Conservation (phyloP, 345 rosid species). For the Mercurialis annua region DNA sequence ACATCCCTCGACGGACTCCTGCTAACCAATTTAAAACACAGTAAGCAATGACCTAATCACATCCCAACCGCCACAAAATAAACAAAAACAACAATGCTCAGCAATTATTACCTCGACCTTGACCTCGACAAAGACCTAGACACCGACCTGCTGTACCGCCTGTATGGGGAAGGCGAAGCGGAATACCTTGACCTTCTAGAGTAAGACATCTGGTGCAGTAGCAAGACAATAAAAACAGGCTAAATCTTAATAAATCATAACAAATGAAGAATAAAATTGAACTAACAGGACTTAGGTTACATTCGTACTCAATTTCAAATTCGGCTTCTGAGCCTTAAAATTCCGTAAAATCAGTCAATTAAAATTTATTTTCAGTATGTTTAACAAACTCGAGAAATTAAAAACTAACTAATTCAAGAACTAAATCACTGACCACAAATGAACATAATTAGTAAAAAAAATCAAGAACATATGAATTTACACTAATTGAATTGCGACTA, state of each 20-base stretch:
- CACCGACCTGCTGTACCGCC: constrained; percentile 42
- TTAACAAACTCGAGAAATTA: too few species aligned
- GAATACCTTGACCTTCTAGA: constrained; percentile 68
- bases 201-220: constrained; percentile 64
- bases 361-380: too few species aligned
- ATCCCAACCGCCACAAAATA: not conserved
- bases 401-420: too few species aligned
- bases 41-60: not conserved
- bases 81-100: not conserved
- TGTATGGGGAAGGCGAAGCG: constrained; percentile 51
- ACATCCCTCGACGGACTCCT: constrained; percentile 60
- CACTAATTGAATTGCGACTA: too few species aligned
- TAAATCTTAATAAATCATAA: too few species aligned
- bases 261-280: not conserved
- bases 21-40: constrained; percentile 11
- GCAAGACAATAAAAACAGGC: not conserved
- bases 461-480: too few species aligned
- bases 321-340: too few species aligned
- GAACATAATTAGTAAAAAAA: too few species aligned
- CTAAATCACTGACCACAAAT: too few species aligned
- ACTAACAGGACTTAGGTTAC: not conserved
- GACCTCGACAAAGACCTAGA: constrained; percentile 62
- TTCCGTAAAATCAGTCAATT: too few species aligned
- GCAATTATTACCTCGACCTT: constrained; percentile 45
- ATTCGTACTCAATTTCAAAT: too few species aligned